Conservation (phyloP, 768 basidiomycete species). For the Boletus tomentosulus region DNA sequence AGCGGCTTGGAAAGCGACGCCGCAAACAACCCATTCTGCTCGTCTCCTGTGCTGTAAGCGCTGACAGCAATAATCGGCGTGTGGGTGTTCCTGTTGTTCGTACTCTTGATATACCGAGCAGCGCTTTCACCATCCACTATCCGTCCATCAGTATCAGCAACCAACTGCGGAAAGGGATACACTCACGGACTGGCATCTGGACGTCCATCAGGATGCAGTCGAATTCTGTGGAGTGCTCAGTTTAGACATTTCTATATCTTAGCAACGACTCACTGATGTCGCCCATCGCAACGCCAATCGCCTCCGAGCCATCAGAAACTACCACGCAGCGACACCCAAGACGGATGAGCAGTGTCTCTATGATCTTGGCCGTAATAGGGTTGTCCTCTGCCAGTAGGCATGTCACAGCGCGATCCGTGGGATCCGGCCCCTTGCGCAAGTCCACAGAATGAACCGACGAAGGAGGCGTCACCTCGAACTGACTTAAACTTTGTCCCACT, state of each 20-base stretch:
- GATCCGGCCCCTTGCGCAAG: conserved; percentile 69
- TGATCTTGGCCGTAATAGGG: conserved; percentile 95
- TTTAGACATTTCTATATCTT: neutral
- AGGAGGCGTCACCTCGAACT: conserved; percentile 64
- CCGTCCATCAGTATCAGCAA: conserved; percentile 8
- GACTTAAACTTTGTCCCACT: conserved; percentile 46
- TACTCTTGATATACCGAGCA: conserved; percentile 94
- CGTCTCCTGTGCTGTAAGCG: conserved; percentile 76
- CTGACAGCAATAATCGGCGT: conserved; percentile 93
- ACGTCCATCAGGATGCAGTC: conserved; percentile 95
- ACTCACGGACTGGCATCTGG: conserved; percentile 89
- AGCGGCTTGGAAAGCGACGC: conserved; percentile 86
- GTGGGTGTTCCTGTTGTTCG: conserved; percentile 89
- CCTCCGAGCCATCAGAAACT: conserved; percentile 94
- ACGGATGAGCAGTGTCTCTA: conserved; percentile 89
- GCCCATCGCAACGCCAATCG: conserved; percentile 94
- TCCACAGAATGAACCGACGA: conserved; percentile 87
- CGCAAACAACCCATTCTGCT: conserved; percentile 66
- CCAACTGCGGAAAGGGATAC: neutral
- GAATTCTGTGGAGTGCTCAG: conserved; percentile 58
- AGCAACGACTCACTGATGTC: conserved; percentile 76
- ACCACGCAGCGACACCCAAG: conserved; percentile 95
- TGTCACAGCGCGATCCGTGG: conserved; percentile 85
- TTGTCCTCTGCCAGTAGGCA: conserved; percentile 96
- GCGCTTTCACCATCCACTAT: conserved; percentile 94